These are phyloP conservation scores for Testicularia cyperi DNA, from an alignment of 1,284 basidiomycete species.

Conservation along the genomic window DNA sequence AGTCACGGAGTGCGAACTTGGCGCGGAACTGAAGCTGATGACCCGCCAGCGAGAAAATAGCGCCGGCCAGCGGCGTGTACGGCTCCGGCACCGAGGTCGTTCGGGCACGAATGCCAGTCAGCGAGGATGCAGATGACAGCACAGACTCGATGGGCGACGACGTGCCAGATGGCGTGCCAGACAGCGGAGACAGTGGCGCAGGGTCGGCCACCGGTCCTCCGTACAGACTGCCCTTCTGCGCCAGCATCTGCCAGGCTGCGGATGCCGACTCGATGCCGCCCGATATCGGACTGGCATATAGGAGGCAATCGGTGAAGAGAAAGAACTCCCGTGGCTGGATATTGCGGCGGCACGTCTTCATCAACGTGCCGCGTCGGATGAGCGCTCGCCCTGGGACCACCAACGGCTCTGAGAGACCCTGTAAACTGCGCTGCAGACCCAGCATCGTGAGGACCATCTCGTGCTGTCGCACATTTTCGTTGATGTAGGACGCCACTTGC, in stretches of 20 bases:
- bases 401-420: constrained; percentile 50
- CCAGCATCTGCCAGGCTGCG: constrained; percentile 56
- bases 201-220: constrained; percentile 8
- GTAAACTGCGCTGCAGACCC: constrained; percentile 48
- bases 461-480: constrained; percentile 57
- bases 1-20: constrained; percentile 54
- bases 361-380: constrained; percentile 50
- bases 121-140: constrained; percentile 4
- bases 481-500: constrained; percentile 52
- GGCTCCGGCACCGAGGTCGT: constrained; percentile 18
- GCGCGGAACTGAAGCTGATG: constrained; percentile 50
- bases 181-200: constrained; percentile 3
- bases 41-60: constrained; percentile 33
- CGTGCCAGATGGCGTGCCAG: constrained; percentile 64
- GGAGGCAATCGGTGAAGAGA: constrained; percentile 57
- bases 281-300: constrained; percentile 48
- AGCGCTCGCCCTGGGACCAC: constrained; percentile 53
- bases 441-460: constrained; percentile 57
- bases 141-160: constrained; percentile 66
- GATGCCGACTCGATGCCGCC: constrained; percentile 47
- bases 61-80: constrained; percentile 32
- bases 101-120: constrained; percentile 6
- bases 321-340: constrained; percentile 57
- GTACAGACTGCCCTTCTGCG: constrained; percentile 69
- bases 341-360: constrained; percentile 56